These are phyloP conservation scores for Cutaneotrichosporon spelunceum DNA, from an alignment of 1,284 basidiomycete genomes.

Conservation along the genomic window DNA sequence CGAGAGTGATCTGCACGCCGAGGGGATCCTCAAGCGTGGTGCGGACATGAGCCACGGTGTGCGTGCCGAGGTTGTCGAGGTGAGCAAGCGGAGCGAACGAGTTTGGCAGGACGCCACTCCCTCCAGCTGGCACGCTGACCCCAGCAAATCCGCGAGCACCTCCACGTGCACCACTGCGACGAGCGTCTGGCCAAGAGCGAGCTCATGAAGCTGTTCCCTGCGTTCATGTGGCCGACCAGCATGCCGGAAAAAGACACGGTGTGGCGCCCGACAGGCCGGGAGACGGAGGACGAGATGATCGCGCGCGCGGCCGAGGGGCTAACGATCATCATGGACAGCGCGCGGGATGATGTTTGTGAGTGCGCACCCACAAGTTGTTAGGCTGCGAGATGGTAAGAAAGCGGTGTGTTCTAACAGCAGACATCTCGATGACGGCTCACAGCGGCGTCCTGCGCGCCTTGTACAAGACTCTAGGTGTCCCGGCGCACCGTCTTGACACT, in stretches of 20 bases:
- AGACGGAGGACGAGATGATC: conserved; percentile 39
- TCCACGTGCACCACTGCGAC: conserved; percentile 39
- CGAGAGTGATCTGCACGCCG: conserved; percentile 4
- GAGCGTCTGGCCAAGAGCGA: conserved; percentile 19
- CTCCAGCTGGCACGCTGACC: no score
- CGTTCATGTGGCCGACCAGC: conserved; percentile 24
- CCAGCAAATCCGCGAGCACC: conserved; percentile 39
- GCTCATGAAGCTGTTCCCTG: conserved; percentile 28
- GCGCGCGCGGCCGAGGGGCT: conserved; percentile 27
- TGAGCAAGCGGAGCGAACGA: conserved; percentile 15
- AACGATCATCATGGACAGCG: conserved; percentile 26
- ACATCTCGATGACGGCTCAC: conserved; percentile 34
- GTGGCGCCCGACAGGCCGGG: conserved; percentile 33
- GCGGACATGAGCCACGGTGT: conserved; percentile 21
- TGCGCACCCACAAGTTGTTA: not conserved
- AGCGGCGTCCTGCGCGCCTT: conserved; percentile 34
- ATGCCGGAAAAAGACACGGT: conserved; percentile 31
- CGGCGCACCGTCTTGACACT: conserved; percentile 24
- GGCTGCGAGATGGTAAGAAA: no score
- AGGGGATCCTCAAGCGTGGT: conserved; percentile 1
- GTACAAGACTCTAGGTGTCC: conserved; percentile 32
- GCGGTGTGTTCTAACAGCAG: conserved; percentile 17
- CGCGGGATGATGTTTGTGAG: conserved; percentile 28
- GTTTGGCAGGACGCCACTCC: no score
- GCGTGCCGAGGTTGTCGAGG: conserved; percentile 31